Evolutionary conservation across 2,329 filamentous ascomycete species (phyloP).

Genomic region (Colletotrichum tanaceti): DNA sequence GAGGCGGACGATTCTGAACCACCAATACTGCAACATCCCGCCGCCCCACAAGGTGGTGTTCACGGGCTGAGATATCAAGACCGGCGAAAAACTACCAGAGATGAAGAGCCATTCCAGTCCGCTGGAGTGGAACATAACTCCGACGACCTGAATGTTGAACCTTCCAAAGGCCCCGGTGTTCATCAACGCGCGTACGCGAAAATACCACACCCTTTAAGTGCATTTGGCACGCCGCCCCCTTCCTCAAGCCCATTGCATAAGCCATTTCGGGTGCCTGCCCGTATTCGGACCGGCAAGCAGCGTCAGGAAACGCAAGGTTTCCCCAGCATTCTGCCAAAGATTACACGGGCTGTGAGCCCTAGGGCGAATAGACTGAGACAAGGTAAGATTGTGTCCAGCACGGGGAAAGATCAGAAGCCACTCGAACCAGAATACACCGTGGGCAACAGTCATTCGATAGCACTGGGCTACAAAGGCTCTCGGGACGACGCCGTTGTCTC

Average conservation of each 20-base stretch:
- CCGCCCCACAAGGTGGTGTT: background rate
- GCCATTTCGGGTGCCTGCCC: slow-evolving; percentile 19
- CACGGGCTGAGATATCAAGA: slow-evolving; percentile 12
- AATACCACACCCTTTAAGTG: slow-evolving; percentile 12
- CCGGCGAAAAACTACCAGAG: slow-evolving; percentile 17
- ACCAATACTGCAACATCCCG: background rate
- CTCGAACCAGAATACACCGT: background rate
- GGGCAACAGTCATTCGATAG: background rate
- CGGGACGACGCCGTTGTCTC: background rate
- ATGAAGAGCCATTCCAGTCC: slow-evolving; percentile 22
- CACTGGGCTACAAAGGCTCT: background rate
- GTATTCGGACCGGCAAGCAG: background rate
- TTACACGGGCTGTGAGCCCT: background rate
- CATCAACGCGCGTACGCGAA: background rate
- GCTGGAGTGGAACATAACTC: slow-evolving; percentile 2
- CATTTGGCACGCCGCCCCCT: slow-evolving; percentile 26
- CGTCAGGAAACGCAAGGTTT: background rate
- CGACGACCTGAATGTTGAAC: slow-evolving; percentile 1
- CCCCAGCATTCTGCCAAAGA: background rate
- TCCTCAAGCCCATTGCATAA: slow-evolving; percentile 29
- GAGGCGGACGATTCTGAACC: slow-evolving; percentile 4
- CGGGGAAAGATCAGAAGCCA: background rate
- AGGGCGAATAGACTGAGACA: slow-evolving; percentile 10
- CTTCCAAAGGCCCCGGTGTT: background rate
- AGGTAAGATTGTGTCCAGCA: slow-evolving; percentile 7